These are phyloP conservation scores for Vigna reflexopilosa DNA, from an alignment of 306 rosid species.

Conservation along the genomic window DNA sequence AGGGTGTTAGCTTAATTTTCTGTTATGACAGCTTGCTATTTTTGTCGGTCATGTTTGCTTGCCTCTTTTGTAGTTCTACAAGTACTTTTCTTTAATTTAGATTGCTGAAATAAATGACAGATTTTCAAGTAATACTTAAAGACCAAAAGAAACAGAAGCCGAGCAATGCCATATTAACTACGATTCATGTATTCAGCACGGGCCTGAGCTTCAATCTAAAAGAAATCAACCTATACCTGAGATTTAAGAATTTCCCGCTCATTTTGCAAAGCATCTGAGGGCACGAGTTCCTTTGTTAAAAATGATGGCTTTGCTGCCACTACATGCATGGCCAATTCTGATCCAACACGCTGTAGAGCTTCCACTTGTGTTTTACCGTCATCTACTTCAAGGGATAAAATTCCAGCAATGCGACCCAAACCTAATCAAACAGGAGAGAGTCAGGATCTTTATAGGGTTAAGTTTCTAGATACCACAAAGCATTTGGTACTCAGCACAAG, in stretches of 20 bases:
- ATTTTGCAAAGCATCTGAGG: slow-evolving; percentile 72
- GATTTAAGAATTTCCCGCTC: slow-evolving; percentile 91
- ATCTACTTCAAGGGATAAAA: slow-evolving; percentile 82
- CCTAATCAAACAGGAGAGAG: slow-evolving; percentile 53
- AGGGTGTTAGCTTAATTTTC: too few species aligned
- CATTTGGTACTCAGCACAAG: slow-evolving; percentile 14
- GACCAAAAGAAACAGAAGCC: slow-evolving; percentile 5
- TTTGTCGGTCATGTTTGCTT: too few species aligned
- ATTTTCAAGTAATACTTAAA: slow-evolving; percentile 15
- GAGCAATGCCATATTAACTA: slow-evolving; percentile 19
- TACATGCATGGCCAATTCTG: slow-evolving; percentile 93
- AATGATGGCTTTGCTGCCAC: slow-evolving; percentile 93
- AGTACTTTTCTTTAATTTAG: not conserved
- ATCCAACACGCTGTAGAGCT: slow-evolving; percentile 81
- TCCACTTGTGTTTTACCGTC: slow-evolving; percentile 58
- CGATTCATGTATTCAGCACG: not conserved
- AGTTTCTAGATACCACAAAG: slow-evolving; percentile 19
- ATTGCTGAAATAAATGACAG: not conserved
- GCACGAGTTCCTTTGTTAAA: slow-evolving; percentile 84
- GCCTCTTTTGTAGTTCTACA: too few species aligned
- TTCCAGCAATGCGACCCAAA: slow-evolving; percentile 96
- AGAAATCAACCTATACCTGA: slow-evolving; percentile 65
- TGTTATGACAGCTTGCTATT: too few species aligned
- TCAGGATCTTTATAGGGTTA: slow-evolving; percentile 6
- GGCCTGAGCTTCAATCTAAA: slow-evolving; percentile 6